Evolutionary conservation across 2,329 filamentous ascomycete species (phyloP).

Genomic region (Coniochaeta prunicola): DNA sequence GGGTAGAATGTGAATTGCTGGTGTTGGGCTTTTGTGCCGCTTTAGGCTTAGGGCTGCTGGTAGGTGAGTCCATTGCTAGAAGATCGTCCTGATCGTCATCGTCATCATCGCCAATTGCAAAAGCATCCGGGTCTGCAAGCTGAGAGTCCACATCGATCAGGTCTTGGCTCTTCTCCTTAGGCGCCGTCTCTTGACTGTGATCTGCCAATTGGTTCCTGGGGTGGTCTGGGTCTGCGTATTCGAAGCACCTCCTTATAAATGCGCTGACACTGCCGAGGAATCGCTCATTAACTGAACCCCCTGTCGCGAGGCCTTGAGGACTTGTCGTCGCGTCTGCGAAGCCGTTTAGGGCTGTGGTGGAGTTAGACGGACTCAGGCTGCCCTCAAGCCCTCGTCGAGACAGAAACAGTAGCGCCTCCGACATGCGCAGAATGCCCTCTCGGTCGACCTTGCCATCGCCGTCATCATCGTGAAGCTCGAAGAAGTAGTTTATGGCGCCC

Average conservation of each 20-base stretch:
- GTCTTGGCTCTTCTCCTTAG: constrained; percentile 8
- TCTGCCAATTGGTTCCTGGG: constrained; percentile 46
- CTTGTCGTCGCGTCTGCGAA: constrained; percentile 20
- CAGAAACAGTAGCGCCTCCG: constrained; percentile 86
- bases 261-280: constrained; percentile 91
- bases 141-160: constrained; percentile 15
- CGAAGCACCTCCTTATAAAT: constrained; percentile 93
- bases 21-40: constrained; percentile 13
- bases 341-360: constrained; percentile 44
- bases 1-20: constrained; percentile 6
- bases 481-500: constrained; percentile 96
- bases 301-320: constrained; percentile 32
- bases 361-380: constrained; percentile 57
- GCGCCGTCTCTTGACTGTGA: constrained; percentile 19
- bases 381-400: constrained; percentile 82
- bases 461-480: constrained; percentile 93
- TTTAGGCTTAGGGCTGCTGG: constrained; percentile 34
- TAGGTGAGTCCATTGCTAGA: constrained; percentile 47
- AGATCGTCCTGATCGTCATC: constrained; percentile 54
- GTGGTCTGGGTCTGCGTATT: constrained; percentile 92
- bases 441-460: constrained; percentile 86
- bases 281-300: constrained; percentile 69
- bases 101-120: constrained; percentile 69
- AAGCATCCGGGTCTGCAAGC: constrained; percentile 40
- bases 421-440: constrained; percentile 91